Base-by-base conservation (phyloP, 2,329 filamentous ascomycete species). In the Colletotrichum lindemuthianum region DNA sequence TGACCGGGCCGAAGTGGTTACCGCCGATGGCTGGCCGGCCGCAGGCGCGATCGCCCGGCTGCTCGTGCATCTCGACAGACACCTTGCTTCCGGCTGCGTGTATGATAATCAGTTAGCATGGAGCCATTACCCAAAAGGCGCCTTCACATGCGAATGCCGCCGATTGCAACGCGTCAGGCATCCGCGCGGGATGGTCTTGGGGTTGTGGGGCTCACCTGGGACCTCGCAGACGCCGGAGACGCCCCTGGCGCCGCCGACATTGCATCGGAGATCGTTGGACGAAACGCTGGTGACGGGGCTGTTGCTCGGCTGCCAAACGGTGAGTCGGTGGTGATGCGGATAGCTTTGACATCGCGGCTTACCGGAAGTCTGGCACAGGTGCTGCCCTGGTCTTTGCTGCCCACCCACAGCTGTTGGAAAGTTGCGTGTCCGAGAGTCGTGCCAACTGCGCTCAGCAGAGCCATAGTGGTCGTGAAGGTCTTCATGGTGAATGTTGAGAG, bases 21-120 rank as follows among this genome's bases (percentile, higher is more conserved):
- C 82, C 82, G 24, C 83, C 82, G 60, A 85, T 83, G n/a, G 81
- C 83, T 66, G 83, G 77, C 63, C 74, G 79, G 48, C 63, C 64
- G 70, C 81, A 84, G 45, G 71, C 72, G 15, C 82, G 76, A 71
- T 79, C 76, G 37, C 70, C 70, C 24, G 72, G 73, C 69, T 80
- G 77, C 34, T 75, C 11, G 67, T 82, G 79, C 79, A 82, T 82
- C 66, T 82, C 79, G 12, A 82, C 76, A 2, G 77, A 79, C 52
- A 82, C 71, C 12, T 70, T 76, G 16, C 69, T 69, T 5, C 78
- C 77, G 44, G 76, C 76, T 69, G 68, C 45, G 34, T 41, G 24
- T 24, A 5, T 13, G 44, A n/a, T n/a, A 13, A 6, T 3, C 6
- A 32, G 12, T 56, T 24, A 53, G 12, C n/a, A 32, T 37, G 8